A percentile compares a stretch with the other conserved stretches of the same genome.
Conservation (phyloP, 306 rosid species). For the Biancaea sappan region DNA sequence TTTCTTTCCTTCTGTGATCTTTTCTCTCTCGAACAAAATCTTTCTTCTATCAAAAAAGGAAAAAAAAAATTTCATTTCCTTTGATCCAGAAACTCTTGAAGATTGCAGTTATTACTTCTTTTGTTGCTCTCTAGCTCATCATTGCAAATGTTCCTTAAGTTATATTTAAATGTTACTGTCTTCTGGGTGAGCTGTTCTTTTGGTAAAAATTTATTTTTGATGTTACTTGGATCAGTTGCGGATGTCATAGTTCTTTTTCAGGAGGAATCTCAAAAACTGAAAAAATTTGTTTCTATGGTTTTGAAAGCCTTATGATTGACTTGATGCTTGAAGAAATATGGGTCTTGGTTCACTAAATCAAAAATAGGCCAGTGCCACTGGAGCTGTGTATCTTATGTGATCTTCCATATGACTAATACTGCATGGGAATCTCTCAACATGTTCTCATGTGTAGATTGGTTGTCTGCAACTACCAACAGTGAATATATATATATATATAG, state of each 20-base stretch:
- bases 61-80: neutral
- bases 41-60: no score
- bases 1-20: no score
- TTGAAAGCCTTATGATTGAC: neutral
- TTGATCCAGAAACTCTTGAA: neutral
- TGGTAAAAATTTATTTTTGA: neutral
- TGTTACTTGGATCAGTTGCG: neutral
- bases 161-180: neutral
- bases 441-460: neutral
- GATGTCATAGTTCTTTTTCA: no score
- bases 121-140: neutral
- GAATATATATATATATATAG: no score
- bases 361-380: neutral
- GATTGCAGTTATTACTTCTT: neutral
- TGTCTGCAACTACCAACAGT: constrained; percentile 1
- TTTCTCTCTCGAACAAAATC: no score
- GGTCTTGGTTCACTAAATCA: neutral
- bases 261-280: no score
- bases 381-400: neutral
- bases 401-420: neutral
- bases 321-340: neutral
- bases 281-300: neutral
- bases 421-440: neutral
- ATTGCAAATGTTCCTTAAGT: neutral
- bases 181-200: neutral